Evolutionary conservation across 1,284 basidiomycete species (phyloP).

Genomic region (Pholiota adiposa): DNA sequence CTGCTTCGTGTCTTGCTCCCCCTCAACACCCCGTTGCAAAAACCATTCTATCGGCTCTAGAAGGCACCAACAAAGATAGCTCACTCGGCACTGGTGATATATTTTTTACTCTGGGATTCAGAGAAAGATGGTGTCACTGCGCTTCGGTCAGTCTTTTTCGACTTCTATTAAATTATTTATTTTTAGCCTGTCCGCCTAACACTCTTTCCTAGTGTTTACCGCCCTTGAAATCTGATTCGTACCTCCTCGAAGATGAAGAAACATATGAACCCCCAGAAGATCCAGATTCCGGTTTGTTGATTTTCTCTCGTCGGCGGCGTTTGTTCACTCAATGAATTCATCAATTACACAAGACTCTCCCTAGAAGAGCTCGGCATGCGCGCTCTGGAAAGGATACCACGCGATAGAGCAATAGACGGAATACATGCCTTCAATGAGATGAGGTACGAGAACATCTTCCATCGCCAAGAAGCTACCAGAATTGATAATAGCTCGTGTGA

Average conservation of each 20-base stretch:
- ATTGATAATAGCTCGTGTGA: constrained; percentile 9
- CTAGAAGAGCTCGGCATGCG: constrained; percentile 81
- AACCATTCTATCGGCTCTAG: constrained; percentile 37
- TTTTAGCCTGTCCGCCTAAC: background rate
- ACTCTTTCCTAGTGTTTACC: constrained; percentile 52
- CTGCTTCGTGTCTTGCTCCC: constrained; percentile 55
- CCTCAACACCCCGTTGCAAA: constrained; percentile 44
- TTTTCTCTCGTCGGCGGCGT: constrained; percentile 1
- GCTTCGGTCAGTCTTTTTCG: constrained; percentile 45
- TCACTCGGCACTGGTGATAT: constrained; percentile 65
- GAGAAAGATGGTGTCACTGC: constrained; percentile 77
- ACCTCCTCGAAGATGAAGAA: constrained; percentile 76
- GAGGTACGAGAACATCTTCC: constrained; percentile 51
- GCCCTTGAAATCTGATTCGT: constrained; percentile 53
- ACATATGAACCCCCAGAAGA: constrained; percentile 83
- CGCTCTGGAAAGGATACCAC: constrained; percentile 69
- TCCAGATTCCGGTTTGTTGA: constrained; percentile 68
- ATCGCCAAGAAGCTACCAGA: background rate
- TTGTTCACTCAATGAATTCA: constrained; percentile 7
- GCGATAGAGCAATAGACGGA: constrained; percentile 77
- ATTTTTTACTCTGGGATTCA: constrained; percentile 73
- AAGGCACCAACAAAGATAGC: constrained; percentile 27
- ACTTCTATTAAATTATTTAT: constrained; percentile 11
- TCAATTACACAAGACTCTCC: constrained; percentile 54
- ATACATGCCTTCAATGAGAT: constrained; percentile 81